Evolutionary conservation across 371 early-diverging fungal species (phyloP).

Genomic region (Rhizopus delemar): DNA sequence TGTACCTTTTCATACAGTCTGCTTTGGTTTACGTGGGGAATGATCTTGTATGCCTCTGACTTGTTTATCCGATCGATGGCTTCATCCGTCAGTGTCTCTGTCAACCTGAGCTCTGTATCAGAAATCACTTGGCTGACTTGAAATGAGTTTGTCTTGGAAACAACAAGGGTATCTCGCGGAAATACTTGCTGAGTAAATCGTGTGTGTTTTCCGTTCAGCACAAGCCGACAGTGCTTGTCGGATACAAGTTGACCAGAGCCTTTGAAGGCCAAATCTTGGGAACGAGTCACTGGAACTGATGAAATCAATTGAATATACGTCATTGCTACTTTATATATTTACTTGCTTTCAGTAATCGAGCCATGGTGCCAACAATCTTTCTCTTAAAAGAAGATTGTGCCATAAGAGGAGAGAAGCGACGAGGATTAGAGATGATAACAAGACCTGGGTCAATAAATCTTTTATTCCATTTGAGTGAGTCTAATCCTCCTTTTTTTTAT

Average conservation of each 20-base stretch:
- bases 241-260: conserved; percentile 60
- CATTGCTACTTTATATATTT: conserved; percentile 1
- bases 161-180: conserved; percentile 51
- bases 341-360: conserved; percentile 60
- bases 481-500: neutral
- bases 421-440: conserved; percentile 67
- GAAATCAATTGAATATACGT: neutral
- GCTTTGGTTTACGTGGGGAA: conserved; percentile 79
- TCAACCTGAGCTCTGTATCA: conserved; percentile 63
- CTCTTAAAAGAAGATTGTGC: conserved; percentile 74
- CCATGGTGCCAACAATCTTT: conserved; percentile 70
- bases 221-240: conserved; percentile 29
- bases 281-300: conserved; percentile 77
- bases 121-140: conserved; percentile 65
- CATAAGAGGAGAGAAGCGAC: conserved; percentile 71
- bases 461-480: neutral
- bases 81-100: conserved; percentile 47
- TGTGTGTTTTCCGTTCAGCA: conserved; percentile 58
- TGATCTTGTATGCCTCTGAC: conserved; percentile 53
- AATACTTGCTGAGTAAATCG: conserved; percentile 56
- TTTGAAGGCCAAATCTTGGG: conserved; percentile 71
- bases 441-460: conserved; percentile 80
- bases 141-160: conserved; percentile 48
- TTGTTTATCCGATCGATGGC: conserved; percentile 40
- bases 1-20: conserved; percentile 74